Evolutionary conservation across 495 filamentous ascomycete genomes (phyloP).

Genomic region (Corynascus novoguineensis): DNA sequence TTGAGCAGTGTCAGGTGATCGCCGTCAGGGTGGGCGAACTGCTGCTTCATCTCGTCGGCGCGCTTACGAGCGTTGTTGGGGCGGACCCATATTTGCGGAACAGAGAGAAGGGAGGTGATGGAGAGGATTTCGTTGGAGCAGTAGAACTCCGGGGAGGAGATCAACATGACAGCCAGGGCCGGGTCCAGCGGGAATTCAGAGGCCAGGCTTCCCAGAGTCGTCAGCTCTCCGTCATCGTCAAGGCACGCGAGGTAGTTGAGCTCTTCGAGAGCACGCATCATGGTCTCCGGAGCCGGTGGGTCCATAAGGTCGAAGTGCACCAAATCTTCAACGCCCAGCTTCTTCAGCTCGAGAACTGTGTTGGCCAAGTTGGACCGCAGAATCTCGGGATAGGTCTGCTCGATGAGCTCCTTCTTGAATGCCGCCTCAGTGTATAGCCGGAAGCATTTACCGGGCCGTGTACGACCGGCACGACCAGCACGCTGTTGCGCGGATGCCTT

Average conservation of each 20-base stretch:
- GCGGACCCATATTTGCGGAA: constrained; percentile 89
- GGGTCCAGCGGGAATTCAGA: constrained; percentile 97
- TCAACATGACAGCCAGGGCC: constrained; percentile 94
- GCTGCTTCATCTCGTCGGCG: constrained; percentile 96
- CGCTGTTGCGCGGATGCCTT: constrained; percentile 98
- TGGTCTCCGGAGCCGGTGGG: constrained; percentile 92
- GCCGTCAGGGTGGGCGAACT: constrained; percentile 88
- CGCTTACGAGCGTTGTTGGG: constrained; percentile 76
- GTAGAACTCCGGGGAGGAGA: constrained; percentile 94
- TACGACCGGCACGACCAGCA: constrained; percentile 98
- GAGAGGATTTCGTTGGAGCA: constrained; percentile 98
- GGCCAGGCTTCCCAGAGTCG: constrained; percentile 74
- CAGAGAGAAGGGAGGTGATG: constrained; percentile 87
- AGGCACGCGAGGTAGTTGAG: constrained; percentile 96
- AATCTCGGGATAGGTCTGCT: constrained; percentile 94
- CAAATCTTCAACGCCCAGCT: constrained; percentile 89
- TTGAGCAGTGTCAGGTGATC: constrained; percentile 96
- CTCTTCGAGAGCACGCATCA: constrained; percentile 98
- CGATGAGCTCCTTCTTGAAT: constrained; percentile 97
- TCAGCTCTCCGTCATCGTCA: constrained; percentile 92
- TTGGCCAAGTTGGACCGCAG: constrained; percentile 88
- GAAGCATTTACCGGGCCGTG: constrained; percentile 95
- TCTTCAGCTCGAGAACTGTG: constrained; percentile 95
- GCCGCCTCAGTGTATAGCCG: constrained; percentile 92
- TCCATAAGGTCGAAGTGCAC: constrained; percentile 99